Base-by-base conservation (phyloP, 495 filamentous ascomycete species). In the Glutinoglossum americanum region DNA sequence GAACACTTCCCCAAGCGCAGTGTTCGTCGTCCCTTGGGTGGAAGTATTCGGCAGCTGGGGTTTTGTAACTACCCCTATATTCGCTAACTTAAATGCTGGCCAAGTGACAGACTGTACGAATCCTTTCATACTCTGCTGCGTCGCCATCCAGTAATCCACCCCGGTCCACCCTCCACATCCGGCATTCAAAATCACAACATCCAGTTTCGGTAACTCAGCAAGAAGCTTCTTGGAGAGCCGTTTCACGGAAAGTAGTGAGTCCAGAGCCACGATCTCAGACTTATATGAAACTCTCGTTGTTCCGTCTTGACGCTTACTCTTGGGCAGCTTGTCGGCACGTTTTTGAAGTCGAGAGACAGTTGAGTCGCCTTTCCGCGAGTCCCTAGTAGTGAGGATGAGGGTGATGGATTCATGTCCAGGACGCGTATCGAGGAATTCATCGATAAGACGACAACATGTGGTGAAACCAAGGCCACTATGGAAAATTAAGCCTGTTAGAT, bases 401-500 rank as follows among this genome's bases (percentile, higher is more conserved):
- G 80, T 69, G 35, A 87, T 74, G 62, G 77, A 78, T 56, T 82
- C 72, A 28, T 74, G 71, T 26, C 75, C 68, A 26, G 83, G 76
- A 57, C 79, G 80, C 11, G 77, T 78, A 54, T 67, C 68, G 57
- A 94, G 77, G 76, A 94, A 97, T 65, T 95, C 89, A 71, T 94
- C 83, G 60, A 90, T 89, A 19, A 97, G 76, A 59, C 93, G 89
- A 60, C 80, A 77, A 63, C 86, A 87, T 57, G 85, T 92, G 54
- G 84, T 80, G 62, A 87, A 87, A 41, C 92, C 92, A 58, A 98
- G 81, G 51, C 92, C 92, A 68, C 93, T 96, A 68, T 3, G 55
- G 8, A 41, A 17, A 61, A 55, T 39, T 58, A 51, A 66, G 58
- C 62, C 60, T 66, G 48, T 64, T 41, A 60, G 11, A 10, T 21